Percentiles rank a stretch among this genome's conserved stretches.
Conservation (phyloP, 2,329 filamentous ascomycete species). For the Cladosporium oxysporum region DNA sequence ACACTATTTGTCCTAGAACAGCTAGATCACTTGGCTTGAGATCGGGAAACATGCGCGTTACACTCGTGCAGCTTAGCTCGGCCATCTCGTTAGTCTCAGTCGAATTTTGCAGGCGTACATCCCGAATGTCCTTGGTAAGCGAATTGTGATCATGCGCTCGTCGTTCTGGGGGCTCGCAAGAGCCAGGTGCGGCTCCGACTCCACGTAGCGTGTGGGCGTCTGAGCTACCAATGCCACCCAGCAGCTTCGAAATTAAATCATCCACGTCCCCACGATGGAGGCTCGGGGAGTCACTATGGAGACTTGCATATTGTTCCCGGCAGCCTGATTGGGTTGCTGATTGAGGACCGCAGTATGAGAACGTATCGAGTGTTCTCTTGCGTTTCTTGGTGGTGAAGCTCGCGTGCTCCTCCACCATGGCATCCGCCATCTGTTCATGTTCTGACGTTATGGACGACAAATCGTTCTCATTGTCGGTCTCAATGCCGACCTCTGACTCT, state of each 20-base stretch:
- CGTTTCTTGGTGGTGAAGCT: slow-evolving; percentile 33
- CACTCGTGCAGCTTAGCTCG: too few relatives aligned
- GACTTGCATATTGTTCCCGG: not conserved
- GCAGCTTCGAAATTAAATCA: slow-evolving; percentile 20
- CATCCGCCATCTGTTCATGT: slow-evolving; percentile 3
- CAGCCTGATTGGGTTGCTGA: not conserved
- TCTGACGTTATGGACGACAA: not conserved
- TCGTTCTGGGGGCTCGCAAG: not conserved
- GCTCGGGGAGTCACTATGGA: not conserved
- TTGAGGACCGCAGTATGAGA: slow-evolving; percentile 11
- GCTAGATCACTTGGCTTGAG: slow-evolving; percentile 31
- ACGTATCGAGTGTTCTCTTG: slow-evolving; percentile 24
- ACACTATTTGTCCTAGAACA: slow-evolving; percentile 37
- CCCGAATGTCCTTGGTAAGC: not conserved
- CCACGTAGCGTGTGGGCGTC: not conserved
- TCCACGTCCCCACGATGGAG: not conserved
- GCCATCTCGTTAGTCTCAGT: not conserved
- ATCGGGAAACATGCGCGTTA: slow-evolving; percentile 28
- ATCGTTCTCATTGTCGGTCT: slow-evolving; percentile 22
- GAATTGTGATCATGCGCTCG: not conserved
- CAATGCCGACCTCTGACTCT: not conserved
- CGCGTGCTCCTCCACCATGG: slow-evolving; percentile 27
- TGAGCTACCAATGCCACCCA: slow-evolving; percentile 11
- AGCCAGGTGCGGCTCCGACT: not conserved
- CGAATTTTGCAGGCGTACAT: not conserved